These are phyloP conservation scores for Macrophomina tecta DNA, from an alignment of 2,329 filamentous ascomycete species.

Conservation along the genomic window DNA sequence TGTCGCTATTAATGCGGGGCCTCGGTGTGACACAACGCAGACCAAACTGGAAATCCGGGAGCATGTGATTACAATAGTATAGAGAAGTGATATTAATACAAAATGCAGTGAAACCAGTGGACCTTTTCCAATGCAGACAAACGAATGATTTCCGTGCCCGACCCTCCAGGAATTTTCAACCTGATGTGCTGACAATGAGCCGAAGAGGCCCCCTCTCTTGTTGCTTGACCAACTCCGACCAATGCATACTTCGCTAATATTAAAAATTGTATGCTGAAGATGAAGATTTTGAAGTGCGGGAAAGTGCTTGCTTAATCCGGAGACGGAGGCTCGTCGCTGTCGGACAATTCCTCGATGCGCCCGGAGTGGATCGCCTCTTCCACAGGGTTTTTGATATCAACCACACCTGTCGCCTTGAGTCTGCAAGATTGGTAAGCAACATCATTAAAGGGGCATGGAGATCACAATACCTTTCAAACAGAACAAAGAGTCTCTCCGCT, in stretches of 20 bases:
- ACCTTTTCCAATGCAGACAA: conserved; percentile 7
- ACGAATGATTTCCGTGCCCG: not conserved
- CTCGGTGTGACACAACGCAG: conserved; percentile 9
- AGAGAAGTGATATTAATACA: conserved; percentile 22
- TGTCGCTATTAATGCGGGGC: conserved; percentile 14
- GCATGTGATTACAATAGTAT: conserved; percentile 28
- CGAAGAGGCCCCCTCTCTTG: not conserved
- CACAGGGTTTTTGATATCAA: conserved; percentile 81
- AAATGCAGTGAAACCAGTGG: conserved; percentile 21
- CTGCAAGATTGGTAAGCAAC: conserved; percentile 40
- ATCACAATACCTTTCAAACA: conserved; percentile 77
- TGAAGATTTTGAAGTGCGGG: not conserved
- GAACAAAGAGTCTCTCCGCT: conserved; percentile 84
- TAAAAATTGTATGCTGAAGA: conserved; percentile 26
- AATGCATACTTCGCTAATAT: conserved; percentile 27
- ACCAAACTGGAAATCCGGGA: not conserved
- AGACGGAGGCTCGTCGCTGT: conserved; percentile 22
- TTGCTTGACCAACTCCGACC: conserved; percentile 27
- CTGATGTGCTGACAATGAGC: conserved; percentile 5
- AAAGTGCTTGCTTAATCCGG: not conserved
- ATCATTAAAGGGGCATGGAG: too few species aligned
- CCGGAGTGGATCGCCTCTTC: conserved; percentile 72
- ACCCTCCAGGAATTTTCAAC: conserved; percentile 9
- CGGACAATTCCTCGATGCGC: conserved; percentile 68
- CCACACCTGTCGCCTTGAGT: conserved; percentile 75